A percentile compares a stretch with the other conserved stretches of the same genome.
These are phyloP conservation scores for Gossypium lobatum DNA, from an alignment of 441 rosid genomes.

Conservation along the genomic window DNA sequence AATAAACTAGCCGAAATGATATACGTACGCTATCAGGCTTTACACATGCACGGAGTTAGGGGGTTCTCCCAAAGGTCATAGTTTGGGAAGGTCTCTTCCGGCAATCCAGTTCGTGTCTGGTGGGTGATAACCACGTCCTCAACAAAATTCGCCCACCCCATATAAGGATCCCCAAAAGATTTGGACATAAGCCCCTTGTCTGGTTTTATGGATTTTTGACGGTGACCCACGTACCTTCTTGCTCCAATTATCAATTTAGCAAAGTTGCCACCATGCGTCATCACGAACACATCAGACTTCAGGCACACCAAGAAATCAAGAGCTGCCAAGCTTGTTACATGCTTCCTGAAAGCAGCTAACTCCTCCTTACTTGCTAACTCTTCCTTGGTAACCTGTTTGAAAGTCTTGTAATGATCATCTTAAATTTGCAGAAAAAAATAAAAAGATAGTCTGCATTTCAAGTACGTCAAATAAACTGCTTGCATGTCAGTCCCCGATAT, in stretches of 20 bases:
- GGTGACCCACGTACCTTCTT: constrained; percentile 93
- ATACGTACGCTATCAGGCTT: constrained; percentile 44
- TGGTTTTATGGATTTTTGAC: constrained; percentile 86
- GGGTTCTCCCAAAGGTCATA: constrained; percentile 99
- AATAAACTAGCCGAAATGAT: neutral
- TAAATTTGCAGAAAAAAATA: neutral
- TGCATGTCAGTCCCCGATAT: neutral
- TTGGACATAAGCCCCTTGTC: constrained; percentile 98
- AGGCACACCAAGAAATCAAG: constrained; percentile 94
- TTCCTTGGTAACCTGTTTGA: constrained; percentile 85
- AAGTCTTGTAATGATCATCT: neutral
- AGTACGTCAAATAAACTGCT: neutral
- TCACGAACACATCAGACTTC: constrained; percentile 93
- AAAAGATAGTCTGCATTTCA: neutral
- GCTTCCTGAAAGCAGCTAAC: constrained; percentile 75
- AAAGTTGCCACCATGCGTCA: constrained; percentile 99
- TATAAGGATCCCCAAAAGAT: constrained; percentile 95
- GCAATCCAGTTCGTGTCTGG: constrained; percentile 91
- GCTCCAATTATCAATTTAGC: constrained; percentile 96
- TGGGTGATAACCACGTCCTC: constrained; percentile 91
- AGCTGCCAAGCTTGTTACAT: constrained; percentile 96
- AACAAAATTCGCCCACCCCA: constrained; percentile 95
- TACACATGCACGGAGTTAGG: constrained; percentile 97
- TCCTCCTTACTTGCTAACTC: constrained; percentile 82
- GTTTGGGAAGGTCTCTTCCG: constrained; percentile 96